Base-by-base conservation (phyloP, 1,284 basidiomycete genomes). In the Rhodotorula sp. region DNA sequence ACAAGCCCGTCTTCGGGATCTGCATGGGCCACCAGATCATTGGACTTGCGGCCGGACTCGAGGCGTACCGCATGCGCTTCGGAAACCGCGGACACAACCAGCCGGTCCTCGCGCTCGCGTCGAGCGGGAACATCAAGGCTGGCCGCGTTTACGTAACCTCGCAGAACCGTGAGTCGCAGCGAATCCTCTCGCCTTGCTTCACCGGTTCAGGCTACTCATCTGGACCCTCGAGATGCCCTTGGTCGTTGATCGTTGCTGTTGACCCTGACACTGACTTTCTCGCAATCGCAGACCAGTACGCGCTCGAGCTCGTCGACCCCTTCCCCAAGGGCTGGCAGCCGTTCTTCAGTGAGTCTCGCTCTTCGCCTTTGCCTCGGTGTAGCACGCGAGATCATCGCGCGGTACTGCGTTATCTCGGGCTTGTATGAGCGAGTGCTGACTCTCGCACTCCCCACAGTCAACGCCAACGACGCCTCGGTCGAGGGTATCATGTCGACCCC, bases 41-140 rank as follows among this genome's bases (percentile, higher is more conserved):
- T 76, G 95, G 96, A 59, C 90, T 99, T 83, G 95, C 95, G 24
- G 94, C 94, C 28, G 96, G 96, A 54, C 82, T 98, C 70, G 93
- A 97, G 77, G 92, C 94, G 11, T 98, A 98, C 81, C 86, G 94
- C 46, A 96, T 96, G 93, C 92, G 88, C 28, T 98, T 98, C 78
- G 94, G 95, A 37, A 98, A 99, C 81, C 90, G 95, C 77, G 95
- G 95, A n/a, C 96, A 99, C 82, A 99, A 99, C 80, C 95, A 99
- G 81, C 95, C 95, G 52, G 95, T 99, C 24, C 86, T 99, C 47
- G 95, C 95, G 31, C 85, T 98, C 64, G 91, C 92, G 47, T 89
- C 87, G 50, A 87, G 90, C 13, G 93, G 94, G 7, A 92, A 90
- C 40, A 94, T 98, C 83, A 91, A 88, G 79, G 92, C 94, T 59